phyloP scores from a whole-genome alignment of 768 basidiomycete species.

The Amanita muscaria region DNA sequence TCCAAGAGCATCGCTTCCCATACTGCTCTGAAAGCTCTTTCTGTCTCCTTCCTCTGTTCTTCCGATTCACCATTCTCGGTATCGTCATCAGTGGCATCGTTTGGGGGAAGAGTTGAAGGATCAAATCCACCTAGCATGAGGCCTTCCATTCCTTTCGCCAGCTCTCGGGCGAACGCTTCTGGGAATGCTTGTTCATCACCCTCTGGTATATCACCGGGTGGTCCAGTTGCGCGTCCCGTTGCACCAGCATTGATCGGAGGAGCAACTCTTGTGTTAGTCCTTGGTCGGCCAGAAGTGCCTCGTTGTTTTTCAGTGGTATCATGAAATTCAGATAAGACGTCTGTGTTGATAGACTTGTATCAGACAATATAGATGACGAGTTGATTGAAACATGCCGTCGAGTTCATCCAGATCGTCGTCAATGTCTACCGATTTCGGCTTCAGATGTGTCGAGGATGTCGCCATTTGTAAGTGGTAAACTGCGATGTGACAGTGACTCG shows the following conservation, averaged over 20 bases:
- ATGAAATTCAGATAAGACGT: slow-evolving; percentile 39
- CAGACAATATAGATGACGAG: background rate
- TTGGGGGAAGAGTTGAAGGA: background rate
- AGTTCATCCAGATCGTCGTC: slow-evolving; percentile 65
- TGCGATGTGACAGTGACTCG: too few species aligned
- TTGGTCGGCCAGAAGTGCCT: slow-evolving; percentile 22
- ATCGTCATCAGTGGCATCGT: slow-evolving; percentile 6
- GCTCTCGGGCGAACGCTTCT: slow-evolving; percentile 36
- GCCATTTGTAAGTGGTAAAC: too few species aligned
- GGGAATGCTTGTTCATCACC: slow-evolving; percentile 35
- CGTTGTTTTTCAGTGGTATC: slow-evolving; percentile 21
- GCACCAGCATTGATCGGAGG: too few species aligned
- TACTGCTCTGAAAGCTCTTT: slow-evolving; percentile 41
- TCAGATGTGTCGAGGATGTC: background rate
- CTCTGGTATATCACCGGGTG: slow-evolving; percentile 25
- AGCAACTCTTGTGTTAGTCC: slow-evolving; percentile 42
- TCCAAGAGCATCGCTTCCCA: slow-evolving; percentile 70
- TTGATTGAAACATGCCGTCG: slow-evolving; percentile 32
- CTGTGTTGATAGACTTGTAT: slow-evolving; percentile 16
- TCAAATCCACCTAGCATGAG: slow-evolving; percentile 30
- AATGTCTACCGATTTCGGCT: slow-evolving; percentile 9
- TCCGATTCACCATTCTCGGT: slow-evolving; percentile 18
- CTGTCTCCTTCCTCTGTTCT: slow-evolving; percentile 24
- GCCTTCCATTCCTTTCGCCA: slow-evolving; percentile 42
- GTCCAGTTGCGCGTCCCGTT: slow-evolving; percentile 16